Percentiles rank a stretch among this genome's conserved stretches.
phyloP scores from a whole-genome alignment of 192 early-diverging fungal genomes.

The Martensiomyces pterosporus region DNA sequence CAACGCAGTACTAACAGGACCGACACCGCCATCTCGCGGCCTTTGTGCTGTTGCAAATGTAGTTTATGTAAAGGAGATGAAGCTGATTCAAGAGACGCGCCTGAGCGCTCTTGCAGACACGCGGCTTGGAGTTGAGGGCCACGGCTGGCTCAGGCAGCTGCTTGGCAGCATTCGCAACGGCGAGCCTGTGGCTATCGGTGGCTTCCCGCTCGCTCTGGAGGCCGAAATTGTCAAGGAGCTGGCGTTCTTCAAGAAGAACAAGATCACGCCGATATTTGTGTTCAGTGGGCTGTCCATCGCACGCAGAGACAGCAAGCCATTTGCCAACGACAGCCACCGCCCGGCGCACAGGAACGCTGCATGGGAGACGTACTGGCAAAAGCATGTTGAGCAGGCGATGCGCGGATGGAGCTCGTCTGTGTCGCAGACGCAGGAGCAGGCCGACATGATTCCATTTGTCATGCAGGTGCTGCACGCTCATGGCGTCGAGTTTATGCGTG shows the following conservation, averaged over 20 bases:
- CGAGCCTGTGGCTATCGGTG: constrained; percentile 61
- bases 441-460: constrained; percentile 62
- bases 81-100: constrained; percentile 54
- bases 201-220: constrained; percentile 57
- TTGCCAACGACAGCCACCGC: constrained; percentile 60
- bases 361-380: constrained; percentile 66
- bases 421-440: constrained; percentile 53
- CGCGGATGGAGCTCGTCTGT: constrained; percentile 53
- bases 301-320: constrained; percentile 64
- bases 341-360: constrained; percentile 57
- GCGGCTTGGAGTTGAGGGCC: constrained; percentile 75
- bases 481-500: constrained; percentile 69
- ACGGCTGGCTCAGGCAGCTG: constrained; percentile 72
- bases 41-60: no score
- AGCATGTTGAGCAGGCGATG: constrained; percentile 56
- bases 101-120: constrained; percentile 59
- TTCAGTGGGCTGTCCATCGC: constrained; percentile 68
- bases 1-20: no score
- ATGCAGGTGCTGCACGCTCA: constrained; percentile 65
- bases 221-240: constrained; percentile 64
- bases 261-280: constrained; percentile 74
- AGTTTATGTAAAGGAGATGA: constrained; percentile 52
- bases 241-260: constrained; percentile 48
- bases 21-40: no score
- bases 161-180: constrained; percentile 55